A percentile compares a stretch with the other conserved stretches of the same genome.
These are phyloP conservation scores for Trypanosoma rangeli DNA, from an alignment of 208 protist genomes.

Conservation along the genomic window DNA sequence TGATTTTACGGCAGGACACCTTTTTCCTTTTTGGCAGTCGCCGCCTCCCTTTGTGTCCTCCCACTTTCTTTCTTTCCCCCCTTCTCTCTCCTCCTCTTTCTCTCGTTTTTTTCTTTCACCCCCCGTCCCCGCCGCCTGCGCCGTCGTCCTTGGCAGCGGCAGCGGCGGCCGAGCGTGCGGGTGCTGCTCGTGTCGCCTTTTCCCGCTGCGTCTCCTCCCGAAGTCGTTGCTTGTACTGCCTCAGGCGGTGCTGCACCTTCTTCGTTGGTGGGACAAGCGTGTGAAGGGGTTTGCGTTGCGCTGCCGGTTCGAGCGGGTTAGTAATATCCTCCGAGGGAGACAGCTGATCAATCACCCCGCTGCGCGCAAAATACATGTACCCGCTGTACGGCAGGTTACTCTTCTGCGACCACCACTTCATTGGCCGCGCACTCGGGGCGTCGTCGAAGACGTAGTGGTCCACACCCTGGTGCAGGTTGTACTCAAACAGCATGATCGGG, in stretches of 20 bases:
- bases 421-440: constrained; percentile 69
- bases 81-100: constrained; percentile 2
- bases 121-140: neutral
- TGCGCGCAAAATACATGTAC: constrained; percentile 79
- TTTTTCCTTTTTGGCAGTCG: constrained; percentile 5
- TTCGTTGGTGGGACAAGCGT: constrained; percentile 33
- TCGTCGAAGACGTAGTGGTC: constrained; percentile 89
- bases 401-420: constrained; percentile 91
- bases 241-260: constrained; percentile 27
- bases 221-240: constrained; percentile 25
- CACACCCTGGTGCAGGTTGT: constrained; percentile 80
- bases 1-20: too few species aligned
- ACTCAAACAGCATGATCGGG: constrained; percentile 68
- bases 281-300: constrained; percentile 30
- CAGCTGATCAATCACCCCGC: constrained; percentile 59
- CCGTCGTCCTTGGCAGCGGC: neutral
- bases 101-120: constrained; percentile 5
- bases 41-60: neutral
- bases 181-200: constrained; percentile 11
- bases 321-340: constrained; percentile 47
- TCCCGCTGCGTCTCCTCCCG: constrained; percentile 8
- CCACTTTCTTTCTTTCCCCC: neutral
- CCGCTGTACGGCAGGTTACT: constrained; percentile 89
- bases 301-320: constrained; percentile 57
- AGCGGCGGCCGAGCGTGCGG: neutral